These are phyloP conservation scores for Ogataea salicorniae DNA, from an alignment of 805 yeast species.

Conservation along the genomic window DNA sequence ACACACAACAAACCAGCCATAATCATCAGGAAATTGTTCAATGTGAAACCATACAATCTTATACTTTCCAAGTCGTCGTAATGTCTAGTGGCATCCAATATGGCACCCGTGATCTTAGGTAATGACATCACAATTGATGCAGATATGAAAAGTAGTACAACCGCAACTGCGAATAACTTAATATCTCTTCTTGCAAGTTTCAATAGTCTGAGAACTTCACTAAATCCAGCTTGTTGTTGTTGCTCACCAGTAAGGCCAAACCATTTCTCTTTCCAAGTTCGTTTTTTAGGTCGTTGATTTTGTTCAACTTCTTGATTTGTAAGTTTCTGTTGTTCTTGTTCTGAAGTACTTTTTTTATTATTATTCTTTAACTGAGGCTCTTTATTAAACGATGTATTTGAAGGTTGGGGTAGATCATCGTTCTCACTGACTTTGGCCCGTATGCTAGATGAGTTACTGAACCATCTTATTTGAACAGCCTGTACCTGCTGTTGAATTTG, in stretches of 20 bases:
- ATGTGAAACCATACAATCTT: slow-evolving; percentile 51
- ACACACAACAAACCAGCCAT: slow-evolving; percentile 58
- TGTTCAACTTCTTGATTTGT: background rate
- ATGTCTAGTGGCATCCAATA: slow-evolving; percentile 44
- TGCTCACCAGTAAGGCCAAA: slow-evolving; percentile 29
- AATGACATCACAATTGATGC: slow-evolving; percentile 47
- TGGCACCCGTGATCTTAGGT: slow-evolving; percentile 53
- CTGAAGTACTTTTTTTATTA: too few relatives aligned
- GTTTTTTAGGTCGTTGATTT: background rate
- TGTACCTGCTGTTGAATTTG: background rate
- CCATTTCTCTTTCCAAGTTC: slow-evolving; percentile 26
- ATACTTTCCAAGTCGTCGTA: slow-evolving; percentile 22
- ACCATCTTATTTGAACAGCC: background rate
- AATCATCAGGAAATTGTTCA: slow-evolving; percentile 54
- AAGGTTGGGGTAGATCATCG: background rate
- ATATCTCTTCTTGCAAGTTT: slow-evolving; percentile 41
- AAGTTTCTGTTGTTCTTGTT: too few relatives aligned
- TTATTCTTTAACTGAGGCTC: background rate
- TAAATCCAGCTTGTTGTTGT: slow-evolving; percentile 29
- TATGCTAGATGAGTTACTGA: slow-evolving; percentile 1
- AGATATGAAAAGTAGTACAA: slow-evolving; percentile 40
- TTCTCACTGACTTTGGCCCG: slow-evolving; percentile 1
- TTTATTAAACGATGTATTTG: background rate
- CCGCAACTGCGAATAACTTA: slow-evolving; percentile 38
- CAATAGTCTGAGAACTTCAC: slow-evolving; percentile 36